Conservation (phyloP, 1,284 basidiomycete genomes). For the Apiotrichum porosum region DNA sequence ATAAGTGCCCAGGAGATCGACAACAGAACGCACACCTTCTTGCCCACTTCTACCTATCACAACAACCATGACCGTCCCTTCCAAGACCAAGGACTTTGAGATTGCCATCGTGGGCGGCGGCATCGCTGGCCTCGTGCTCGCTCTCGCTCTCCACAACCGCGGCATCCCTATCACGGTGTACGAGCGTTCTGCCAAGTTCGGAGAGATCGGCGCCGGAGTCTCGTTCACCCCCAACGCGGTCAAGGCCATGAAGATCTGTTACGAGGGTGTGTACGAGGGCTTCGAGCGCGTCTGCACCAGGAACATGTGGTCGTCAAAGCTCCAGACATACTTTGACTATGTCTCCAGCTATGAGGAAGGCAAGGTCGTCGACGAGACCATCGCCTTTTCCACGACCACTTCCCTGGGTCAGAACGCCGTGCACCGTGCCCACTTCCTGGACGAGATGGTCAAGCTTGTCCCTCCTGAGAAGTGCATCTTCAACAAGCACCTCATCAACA, state of each 20-base stretch:
- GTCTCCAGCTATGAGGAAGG: constrained; percentile 7
- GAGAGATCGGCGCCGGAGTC: constrained; percentile 23
- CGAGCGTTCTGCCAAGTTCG: constrained; percentile 18
- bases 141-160: constrained; percentile 12
- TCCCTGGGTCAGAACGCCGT: constrained; percentile 17
- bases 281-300: constrained; percentile 16
- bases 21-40: too few relatives aligned
- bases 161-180: constrained; percentile 14
- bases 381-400: constrained; percentile 7
- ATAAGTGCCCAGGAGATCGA: too few relatives aligned
- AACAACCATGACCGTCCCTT: neutral
- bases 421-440: constrained; percentile 22
- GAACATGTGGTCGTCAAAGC: constrained; percentile 12
- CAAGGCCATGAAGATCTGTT: constrained; percentile 15
- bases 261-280: constrained; percentile 12
- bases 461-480: constrained; percentile 6
- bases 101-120: constrained; percentile 18
- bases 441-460: constrained; percentile 18
- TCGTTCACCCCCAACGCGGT: constrained; percentile 17
- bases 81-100: constrained; percentile 5
- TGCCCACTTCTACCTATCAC: too few relatives aligned
- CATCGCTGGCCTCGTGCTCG: constrained; percentile 13
- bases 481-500: constrained; percentile 11
- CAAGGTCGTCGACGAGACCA: neutral
- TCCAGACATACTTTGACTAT: constrained; percentile 13